Conservation (phyloP, 1,284 basidiomycete genomes). For the Anthracocystis panici-leucophaei region DNA sequence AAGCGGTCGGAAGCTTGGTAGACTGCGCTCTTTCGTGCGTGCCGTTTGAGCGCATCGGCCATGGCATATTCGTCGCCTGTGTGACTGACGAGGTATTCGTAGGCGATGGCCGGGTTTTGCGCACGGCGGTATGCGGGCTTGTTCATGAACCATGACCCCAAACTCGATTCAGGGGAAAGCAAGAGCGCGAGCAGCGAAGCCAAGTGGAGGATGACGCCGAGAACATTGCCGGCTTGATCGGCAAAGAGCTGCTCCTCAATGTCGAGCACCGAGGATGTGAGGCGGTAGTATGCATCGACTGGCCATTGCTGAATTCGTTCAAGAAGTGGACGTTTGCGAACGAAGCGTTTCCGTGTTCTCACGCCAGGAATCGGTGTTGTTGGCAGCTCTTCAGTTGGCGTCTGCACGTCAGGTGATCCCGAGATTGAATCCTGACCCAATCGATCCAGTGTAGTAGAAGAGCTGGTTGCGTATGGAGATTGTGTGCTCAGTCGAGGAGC, state of each 20-base stretch:
- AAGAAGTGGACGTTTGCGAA: slow-evolving; percentile 33
- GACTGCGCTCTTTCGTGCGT: slow-evolving; percentile 39
- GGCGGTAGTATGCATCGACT: slow-evolving; percentile 27
- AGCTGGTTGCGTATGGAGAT: slow-evolving; percentile 7
- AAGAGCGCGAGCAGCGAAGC: slow-evolving; percentile 41
- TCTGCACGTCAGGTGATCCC: neutral
- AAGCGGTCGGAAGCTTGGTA: slow-evolving; percentile 42
- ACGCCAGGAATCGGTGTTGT: neutral
- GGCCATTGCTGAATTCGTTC: slow-evolving; percentile 48
- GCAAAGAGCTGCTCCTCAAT: slow-evolving; percentile 45
- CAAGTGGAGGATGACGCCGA: slow-evolving; percentile 39
- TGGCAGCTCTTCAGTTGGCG: slow-evolving; percentile 1
- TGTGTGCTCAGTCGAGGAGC: slow-evolving; percentile 15
- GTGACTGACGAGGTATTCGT: slow-evolving; percentile 45
- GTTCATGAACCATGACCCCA: slow-evolving; percentile 45
- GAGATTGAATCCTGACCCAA: neutral
- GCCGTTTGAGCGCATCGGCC: slow-evolving; percentile 42
- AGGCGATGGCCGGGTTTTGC: slow-evolving; percentile 49
- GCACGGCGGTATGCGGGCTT: slow-evolving; percentile 39
- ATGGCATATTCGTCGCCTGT: slow-evolving; percentile 51
- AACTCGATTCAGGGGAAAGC: slow-evolving; percentile 44
- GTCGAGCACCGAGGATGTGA: slow-evolving; percentile 36
- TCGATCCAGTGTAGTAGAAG: slow-evolving; percentile 5
- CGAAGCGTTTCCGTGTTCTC: slow-evolving; percentile 30
- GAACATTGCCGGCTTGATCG: slow-evolving; percentile 46